These are phyloP conservation scores for Oryza punctata DNA, from an alignment of 176 grass and related monocot genomes.

Conservation along the genomic window DNA sequence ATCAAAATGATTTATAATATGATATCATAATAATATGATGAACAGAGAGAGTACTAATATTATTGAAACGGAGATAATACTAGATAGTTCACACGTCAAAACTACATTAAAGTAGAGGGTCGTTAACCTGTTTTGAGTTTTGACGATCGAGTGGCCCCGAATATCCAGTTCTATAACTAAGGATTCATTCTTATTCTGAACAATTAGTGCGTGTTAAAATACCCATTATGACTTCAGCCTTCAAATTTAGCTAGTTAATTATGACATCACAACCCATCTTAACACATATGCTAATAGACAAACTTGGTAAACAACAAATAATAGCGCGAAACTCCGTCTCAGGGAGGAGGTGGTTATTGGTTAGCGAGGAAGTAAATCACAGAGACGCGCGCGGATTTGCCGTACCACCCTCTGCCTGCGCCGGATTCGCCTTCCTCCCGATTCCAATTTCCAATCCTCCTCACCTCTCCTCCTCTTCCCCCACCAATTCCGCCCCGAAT, in stretches of 20 bases:
- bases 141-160: too few relatives aligned
- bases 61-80: too few relatives aligned
- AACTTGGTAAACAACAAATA: not conserved
- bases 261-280: not conserved
- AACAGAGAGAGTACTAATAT: too few relatives aligned
- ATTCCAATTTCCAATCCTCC: conserved; percentile 5
- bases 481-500: conserved; percentile 5
- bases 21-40: too few relatives aligned
- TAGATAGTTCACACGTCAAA: too few relatives aligned
- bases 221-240: not conserved
- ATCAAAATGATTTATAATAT: too few relatives aligned
- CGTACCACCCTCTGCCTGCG: conserved; percentile 3
- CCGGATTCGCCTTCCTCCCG: conserved; percentile 22
- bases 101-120: too few relatives aligned
- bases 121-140: too few relatives aligned
- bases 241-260: not conserved
- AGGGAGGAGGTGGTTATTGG: not conserved
- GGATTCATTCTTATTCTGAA: not conserved
- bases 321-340: not conserved
- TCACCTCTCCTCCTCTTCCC: not conserved
- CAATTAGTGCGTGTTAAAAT: not conserved
- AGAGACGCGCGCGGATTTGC: conserved; percentile 41
- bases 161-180: not conserved
- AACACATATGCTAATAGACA: not conserved
- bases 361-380: not conserved